Conservation (phyloP, 257 asterid species). For the Misopates orontium region DNA sequence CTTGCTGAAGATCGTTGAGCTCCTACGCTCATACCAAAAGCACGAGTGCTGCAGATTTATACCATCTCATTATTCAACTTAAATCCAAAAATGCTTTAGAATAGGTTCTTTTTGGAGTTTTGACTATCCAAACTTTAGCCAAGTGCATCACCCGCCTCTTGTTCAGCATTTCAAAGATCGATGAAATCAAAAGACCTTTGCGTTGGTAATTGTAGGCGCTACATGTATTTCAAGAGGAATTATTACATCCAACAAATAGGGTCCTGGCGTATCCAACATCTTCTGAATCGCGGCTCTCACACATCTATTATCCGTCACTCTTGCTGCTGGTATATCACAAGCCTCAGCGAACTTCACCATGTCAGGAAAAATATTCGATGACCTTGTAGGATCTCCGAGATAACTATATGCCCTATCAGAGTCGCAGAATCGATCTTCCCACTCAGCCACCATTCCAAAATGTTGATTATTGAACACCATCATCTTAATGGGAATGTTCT, state of each 20-base stretch:
- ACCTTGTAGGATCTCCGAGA: conserved; percentile 25
- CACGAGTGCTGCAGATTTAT: no score
- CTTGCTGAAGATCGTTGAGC: no score
- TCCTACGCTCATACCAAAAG: no score
- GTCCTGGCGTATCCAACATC: conserved; percentile 35
- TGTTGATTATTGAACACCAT: conserved; percentile 33
- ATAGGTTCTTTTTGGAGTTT: no score
- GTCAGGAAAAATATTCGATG: conserved; percentile 23
- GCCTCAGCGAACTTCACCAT: conserved; percentile 39
- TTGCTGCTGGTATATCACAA: conserved; percentile 27
- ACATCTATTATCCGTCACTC: conserved; percentile 11
- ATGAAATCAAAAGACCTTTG: conserved; percentile 10
- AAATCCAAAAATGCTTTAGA: no score
- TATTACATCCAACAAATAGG: conserved; percentile 29
- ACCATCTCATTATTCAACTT: no score
- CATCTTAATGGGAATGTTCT: conserved; percentile 27
- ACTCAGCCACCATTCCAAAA: conserved; percentile 32
- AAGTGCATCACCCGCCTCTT: no score
- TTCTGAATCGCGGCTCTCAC: conserved; percentile 23
- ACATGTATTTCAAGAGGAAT: conserved; percentile 28
- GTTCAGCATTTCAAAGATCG: no score
- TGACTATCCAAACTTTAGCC: no score
- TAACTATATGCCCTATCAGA: conserved; percentile 29
- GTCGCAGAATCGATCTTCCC: conserved; percentile 30
- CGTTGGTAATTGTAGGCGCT: conserved; percentile 18